Conservation (phyloP, 2,329 filamentous ascomycete species). For the Orbilia quercus region DNA sequence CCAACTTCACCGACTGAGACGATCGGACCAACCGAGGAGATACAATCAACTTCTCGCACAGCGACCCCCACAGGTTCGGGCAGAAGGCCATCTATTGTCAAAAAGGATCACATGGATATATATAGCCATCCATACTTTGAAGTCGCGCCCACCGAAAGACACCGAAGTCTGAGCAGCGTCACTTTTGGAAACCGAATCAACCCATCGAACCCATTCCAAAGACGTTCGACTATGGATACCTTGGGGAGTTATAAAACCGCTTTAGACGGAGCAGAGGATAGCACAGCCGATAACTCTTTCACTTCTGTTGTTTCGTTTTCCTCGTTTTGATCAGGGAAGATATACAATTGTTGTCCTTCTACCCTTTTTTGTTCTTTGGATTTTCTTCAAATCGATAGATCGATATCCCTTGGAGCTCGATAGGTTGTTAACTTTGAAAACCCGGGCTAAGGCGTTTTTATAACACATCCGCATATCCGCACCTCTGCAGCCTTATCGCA, state of each 20-base stretch:
- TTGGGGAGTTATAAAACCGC: slow-evolving; percentile 38
- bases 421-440: too few relatives aligned
- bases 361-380: too few relatives aligned
- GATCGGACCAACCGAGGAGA: not conserved
- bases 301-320: slow-evolving; percentile 27
- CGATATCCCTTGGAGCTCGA: too few relatives aligned
- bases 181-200: slow-evolving; percentile 16
- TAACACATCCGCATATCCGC: too few relatives aligned
- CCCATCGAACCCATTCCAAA: not conserved
- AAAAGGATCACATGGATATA: slow-evolving; percentile 44
- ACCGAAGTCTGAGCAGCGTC: slow-evolving; percentile 40
- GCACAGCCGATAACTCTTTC: slow-evolving; percentile 26
- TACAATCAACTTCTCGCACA: slow-evolving; percentile 7
- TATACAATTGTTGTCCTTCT: too few relatives aligned
- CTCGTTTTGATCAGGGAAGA: not conserved
- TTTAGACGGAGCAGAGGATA: slow-evolving; percentile 35
- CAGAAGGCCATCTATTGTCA: slow-evolving; percentile 36
- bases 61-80: slow-evolving; percentile 7
- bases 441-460: too few relatives aligned
- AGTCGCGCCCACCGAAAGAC: slow-evolving; percentile 35
- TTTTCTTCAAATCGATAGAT: too few relatives aligned
- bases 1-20: not conserved
- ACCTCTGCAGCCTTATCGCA: too few relatives aligned
- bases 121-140: slow-evolving; percentile 53
- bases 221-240: slow-evolving; percentile 42